A percentile compares a stretch with the other conserved stretches of the same genome.
Evolutionary conservation across 805 yeast species (phyloP).

Genomic region (Wickerhamiella kazuoi): DNA sequence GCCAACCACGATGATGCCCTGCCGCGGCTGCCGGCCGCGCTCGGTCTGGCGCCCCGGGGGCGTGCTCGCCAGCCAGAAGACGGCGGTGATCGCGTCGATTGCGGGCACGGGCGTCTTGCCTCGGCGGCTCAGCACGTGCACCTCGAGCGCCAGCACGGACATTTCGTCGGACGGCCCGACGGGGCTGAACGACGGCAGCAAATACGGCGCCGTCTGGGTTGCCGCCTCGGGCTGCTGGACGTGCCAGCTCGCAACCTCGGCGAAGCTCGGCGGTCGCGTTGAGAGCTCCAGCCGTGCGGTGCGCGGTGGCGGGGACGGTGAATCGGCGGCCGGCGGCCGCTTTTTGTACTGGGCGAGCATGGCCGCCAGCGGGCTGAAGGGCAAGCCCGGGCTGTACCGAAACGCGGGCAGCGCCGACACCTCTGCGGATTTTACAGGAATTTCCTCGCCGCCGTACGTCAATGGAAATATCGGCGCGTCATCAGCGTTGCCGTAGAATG

Average conservation of each 20-base stretch:
- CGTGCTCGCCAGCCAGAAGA: conserved; percentile 34
- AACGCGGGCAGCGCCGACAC: conserved; percentile 21
- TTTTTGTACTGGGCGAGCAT: background rate
- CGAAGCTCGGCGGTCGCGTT: conserved; percentile 5
- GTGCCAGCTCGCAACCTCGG: conserved; percentile 9
- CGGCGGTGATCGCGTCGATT: conserved; percentile 36
- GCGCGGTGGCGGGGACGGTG: too few relatives aligned
- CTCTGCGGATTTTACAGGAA: conserved; percentile 28
- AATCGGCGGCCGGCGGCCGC: too few relatives aligned
- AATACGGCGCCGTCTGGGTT: background rate
- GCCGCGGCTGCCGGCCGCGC: too few relatives aligned
- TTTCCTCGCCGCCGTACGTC: conserved; percentile 49
- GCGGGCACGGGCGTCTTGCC: conserved; percentile 47
- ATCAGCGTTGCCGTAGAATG: conserved; percentile 36
- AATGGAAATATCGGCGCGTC: conserved; percentile 42
- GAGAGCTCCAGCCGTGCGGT: conserved; percentile 5
- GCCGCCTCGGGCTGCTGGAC: background rate
- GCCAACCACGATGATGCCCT: too few relatives aligned
- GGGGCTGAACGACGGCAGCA: conserved; percentile 1
- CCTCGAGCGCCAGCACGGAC: conserved; percentile 46
- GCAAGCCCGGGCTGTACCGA: conserved; percentile 10
- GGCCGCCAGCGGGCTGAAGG: conserved; percentile 3
- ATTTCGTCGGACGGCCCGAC: conserved; percentile 17
- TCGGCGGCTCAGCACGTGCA: conserved; percentile 40
- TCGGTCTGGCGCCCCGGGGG: background rate